Base-by-base conservation (phyloP, 306 rosid genomes). In the Corylus avellana region DNA sequence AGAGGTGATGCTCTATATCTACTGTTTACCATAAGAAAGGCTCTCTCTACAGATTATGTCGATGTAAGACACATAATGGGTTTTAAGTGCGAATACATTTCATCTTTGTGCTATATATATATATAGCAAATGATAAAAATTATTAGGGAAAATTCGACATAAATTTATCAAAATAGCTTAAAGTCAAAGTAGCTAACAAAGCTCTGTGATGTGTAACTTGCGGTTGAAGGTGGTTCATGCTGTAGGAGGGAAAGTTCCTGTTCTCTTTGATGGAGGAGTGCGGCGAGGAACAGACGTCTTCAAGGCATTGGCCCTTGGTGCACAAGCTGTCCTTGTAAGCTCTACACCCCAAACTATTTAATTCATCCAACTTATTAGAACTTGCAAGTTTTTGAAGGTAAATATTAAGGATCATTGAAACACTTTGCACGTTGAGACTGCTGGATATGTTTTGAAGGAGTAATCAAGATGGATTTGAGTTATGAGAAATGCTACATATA, bases 301-400 rank as follows among this genome's bases (percentile, higher is more conserved):
- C 73, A 89, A 91, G 85, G 95, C 89, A 25, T 80, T 91, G 70
- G 92, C 95, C 81, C 88, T 87, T 10, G 93, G 93, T 12, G 93
- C 90, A 47, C 80, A 89, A 70, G 90, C 95, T n/a, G 91, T 91
- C 64, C 91, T 89, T 58, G 94, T 87, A 87, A 77, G 86, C 63
- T 69, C 75, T 81, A 16, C 16, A 37, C 58, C 47, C 46, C 20
- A 29, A 32, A 2, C 70, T 4, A 1, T 6, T 29, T 29, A 16
- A 35, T 29, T 63, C 5, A 11, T 59, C 16, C 25, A 27, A 64
- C 20, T 64, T 7, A 64, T 32, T 14, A 16, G 32, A 63, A 32
- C 46, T 14, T 61, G 1, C 14, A 63, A 63, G 44, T 10, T 29
- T 44, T 17, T 29, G 46, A 35, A 32, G 22, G 14, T 63, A 32